phyloP scores from a whole-genome alignment of 306 rosid genomes.

The Senna tora region DNA sequence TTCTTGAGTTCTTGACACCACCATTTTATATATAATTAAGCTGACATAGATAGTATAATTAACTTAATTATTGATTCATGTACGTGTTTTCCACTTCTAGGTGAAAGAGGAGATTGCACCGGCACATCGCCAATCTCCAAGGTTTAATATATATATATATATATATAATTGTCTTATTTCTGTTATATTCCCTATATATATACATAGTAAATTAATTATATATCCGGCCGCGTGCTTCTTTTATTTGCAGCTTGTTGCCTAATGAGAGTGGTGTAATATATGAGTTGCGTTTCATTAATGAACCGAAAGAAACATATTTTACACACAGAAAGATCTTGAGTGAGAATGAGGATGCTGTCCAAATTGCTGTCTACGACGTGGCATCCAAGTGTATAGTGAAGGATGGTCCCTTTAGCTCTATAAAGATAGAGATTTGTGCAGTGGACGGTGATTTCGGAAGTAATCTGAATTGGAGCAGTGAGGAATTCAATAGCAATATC shows the following conservation, averaged over 20 bases:
- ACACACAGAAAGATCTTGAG: constrained; percentile 21
- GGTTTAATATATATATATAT: constrained; percentile 38
- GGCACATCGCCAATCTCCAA: constrained; percentile 14
- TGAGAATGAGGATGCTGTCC: neutral
- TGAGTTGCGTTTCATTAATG: constrained; percentile 34
- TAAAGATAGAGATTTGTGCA: constrained; percentile 35
- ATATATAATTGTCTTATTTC: neutral
- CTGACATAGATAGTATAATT: neutral
- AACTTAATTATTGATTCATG: too few relatives aligned
- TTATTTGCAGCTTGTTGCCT: neutral
- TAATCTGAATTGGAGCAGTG: constrained; percentile 40
- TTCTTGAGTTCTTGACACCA: too few relatives aligned
- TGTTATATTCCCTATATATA: neutral
- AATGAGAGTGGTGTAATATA: constrained; percentile 16
- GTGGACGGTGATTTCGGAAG: constrained; percentile 41
- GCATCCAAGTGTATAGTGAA: constrained; percentile 12
- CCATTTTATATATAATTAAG: neutral
- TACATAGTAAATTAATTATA: too few relatives aligned
- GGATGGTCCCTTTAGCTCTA: constrained; percentile 35
- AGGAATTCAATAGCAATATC: constrained; percentile 39
- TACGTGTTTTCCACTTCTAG: constrained; percentile 32
- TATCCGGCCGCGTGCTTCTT: too few relatives aligned
- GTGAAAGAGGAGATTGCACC: constrained; percentile 32
- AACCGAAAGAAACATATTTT: constrained; percentile 18
- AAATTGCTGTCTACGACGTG: constrained; percentile 35